A percentile compares a stretch with the other conserved stretches of the same genome.
Evolutionary conservation across 2,329 filamentous ascomycete species (phyloP).

Genomic region (Mariannaea elegans): DNA sequence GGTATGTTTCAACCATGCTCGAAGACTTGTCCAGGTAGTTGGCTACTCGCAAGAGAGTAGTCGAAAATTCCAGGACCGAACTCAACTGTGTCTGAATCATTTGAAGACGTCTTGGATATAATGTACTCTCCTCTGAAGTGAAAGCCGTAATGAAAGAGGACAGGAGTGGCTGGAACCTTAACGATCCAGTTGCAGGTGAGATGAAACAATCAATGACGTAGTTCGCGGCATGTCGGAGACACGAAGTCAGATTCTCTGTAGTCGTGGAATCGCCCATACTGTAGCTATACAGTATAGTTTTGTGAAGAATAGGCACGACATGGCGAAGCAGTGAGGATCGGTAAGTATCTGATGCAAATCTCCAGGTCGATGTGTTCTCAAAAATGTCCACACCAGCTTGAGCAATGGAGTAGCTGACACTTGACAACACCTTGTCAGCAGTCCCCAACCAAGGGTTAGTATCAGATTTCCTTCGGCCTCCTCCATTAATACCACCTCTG

Average conservation of each 20-base stretch:
- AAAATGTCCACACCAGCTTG: slow-evolving; percentile 83
- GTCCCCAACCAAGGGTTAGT: slow-evolving; percentile 73
- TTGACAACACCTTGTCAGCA: slow-evolving; percentile 79
- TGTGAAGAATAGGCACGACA: slow-evolving; percentile 75
- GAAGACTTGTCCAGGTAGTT: slow-evolving; percentile 70
- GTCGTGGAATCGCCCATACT: slow-evolving; percentile 72
- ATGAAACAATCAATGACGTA: slow-evolving; percentile 83
- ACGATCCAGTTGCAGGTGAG: slow-evolving; percentile 71
- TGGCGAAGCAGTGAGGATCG: slow-evolving; percentile 73
- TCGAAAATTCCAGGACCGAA: slow-evolving; percentile 72
- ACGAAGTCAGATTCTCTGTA: slow-evolving; percentile 60
- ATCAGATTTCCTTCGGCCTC: slow-evolving; percentile 54
- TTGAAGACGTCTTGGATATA: slow-evolving; percentile 64
- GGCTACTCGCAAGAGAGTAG: slow-evolving; percentile 75
- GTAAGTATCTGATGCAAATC: slow-evolving; percentile 75
- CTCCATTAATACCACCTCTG: slow-evolving; percentile 62
- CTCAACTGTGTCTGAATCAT: slow-evolving; percentile 70
- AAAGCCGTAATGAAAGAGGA: slow-evolving; percentile 66
- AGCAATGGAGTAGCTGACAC: slow-evolving; percentile 76
- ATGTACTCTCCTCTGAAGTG: slow-evolving; percentile 65
- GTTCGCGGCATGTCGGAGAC: slow-evolving; percentile 76
- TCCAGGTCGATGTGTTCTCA: slow-evolving; percentile 88
- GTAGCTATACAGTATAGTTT: slow-evolving; percentile 76
- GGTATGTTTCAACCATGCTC: slow-evolving; percentile 75
- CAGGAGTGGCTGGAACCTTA: slow-evolving; percentile 81